A percentile compares a stretch with the other conserved stretches of the same genome.
Conservation (phyloP, 2,329 filamentous ascomycete genomes). For the Drechslera avenae region DNA sequence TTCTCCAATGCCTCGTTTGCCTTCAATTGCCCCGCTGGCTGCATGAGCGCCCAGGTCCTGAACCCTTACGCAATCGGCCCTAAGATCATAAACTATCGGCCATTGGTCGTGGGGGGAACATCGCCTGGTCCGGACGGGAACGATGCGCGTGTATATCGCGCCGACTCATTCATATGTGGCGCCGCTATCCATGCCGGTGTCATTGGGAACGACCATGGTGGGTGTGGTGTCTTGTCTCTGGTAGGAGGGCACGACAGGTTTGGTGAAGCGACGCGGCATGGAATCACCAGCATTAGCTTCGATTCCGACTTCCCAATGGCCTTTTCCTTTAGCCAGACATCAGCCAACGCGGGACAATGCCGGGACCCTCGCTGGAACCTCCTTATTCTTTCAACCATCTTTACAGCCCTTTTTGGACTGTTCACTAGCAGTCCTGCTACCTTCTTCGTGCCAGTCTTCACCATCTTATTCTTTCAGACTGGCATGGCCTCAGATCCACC, state of each 20-base stretch:
- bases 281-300: constrained; percentile 41
- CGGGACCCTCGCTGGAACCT: constrained; percentile 43
- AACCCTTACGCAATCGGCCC: constrained; percentile 60
- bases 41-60: constrained; percentile 53
- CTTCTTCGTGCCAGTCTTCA: constrained; percentile 40
- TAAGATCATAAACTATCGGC: constrained; percentile 66
- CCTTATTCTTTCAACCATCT: constrained; percentile 40
- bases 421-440: constrained; percentile 37
- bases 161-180: constrained; percentile 47
- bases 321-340: constrained; percentile 34
- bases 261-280: constrained; percentile 30
- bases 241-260: constrained; percentile 33
- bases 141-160: constrained; percentile 36
- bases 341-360: constrained; percentile 23
- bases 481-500: constrained; percentile 47
- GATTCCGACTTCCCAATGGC: constrained; percentile 44
- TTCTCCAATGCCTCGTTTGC: constrained; percentile 59
- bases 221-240: constrained; percentile 41
- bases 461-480: constrained; percentile 43
- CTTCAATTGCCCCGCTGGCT: constrained; percentile 63
- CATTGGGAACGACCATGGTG: constrained; percentile 34
- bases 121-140: neutral
- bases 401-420: constrained; percentile 39
- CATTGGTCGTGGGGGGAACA: constrained; percentile 70
- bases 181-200: constrained; percentile 46